A percentile compares a stretch with the other conserved stretches of the same genome.
Conservation (phyloP, 1,284 basidiomycete genomes). For the Ceratobasidium sp. region DNA sequence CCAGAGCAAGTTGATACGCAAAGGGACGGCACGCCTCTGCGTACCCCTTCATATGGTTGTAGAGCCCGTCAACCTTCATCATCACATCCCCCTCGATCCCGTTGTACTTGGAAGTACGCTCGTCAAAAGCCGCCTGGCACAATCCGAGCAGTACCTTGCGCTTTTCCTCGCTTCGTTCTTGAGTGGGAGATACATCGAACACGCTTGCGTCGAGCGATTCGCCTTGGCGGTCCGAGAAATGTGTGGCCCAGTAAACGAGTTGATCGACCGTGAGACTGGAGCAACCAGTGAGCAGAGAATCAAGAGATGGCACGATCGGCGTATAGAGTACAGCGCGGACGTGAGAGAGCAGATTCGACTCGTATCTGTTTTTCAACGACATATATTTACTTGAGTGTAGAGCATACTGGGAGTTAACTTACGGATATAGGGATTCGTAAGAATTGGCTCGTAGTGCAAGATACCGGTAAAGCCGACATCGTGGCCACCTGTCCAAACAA, state of each 20-base stretch:
- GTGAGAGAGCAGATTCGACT: background rate
- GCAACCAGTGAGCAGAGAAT: background rate
- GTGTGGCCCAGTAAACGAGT: conserved; percentile 18
- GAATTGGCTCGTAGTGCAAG: no score
- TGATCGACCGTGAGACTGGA: conserved; percentile 22
- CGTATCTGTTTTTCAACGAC: no score
- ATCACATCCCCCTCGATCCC: no score
- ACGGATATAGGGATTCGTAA: no score
- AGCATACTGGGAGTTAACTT: no score
- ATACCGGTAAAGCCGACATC: no score
- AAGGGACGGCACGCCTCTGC: background rate
- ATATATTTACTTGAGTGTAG: no score
- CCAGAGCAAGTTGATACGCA: conserved; percentile 3
- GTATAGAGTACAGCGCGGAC: background rate
- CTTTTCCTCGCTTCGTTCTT: conserved; percentile 8
- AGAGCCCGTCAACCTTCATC: no score
- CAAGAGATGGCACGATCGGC: conserved; percentile 2
- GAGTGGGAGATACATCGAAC: conserved; percentile 17
- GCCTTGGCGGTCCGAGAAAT: background rate
- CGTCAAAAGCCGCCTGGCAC: background rate
- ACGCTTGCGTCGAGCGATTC: conserved; percentile 30
- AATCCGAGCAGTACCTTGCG: background rate
- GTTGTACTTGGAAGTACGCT: no score
- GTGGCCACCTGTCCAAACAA: no score
- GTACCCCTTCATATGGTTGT: no score